Evolutionary conservation across 1,284 basidiomycete genomes (phyloP).

Genomic region (Veloporphyrellus conicus): DNA sequence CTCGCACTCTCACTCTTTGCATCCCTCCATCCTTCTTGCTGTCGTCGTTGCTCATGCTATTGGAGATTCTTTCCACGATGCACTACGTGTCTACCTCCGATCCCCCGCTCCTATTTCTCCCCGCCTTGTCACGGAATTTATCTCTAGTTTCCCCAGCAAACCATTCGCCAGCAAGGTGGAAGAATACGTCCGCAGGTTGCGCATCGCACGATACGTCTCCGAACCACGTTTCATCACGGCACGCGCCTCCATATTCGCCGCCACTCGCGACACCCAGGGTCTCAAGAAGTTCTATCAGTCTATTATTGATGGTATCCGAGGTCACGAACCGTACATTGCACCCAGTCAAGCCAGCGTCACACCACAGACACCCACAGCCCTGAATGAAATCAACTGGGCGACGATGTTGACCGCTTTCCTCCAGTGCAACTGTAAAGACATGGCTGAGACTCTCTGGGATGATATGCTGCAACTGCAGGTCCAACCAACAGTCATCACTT

Average conservation of each 20-base stretch:
- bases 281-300: constrained; percentile 47
- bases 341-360: constrained; percentile 36
- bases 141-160: constrained; percentile 36
- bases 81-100: constrained; percentile 43
- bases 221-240: constrained; percentile 47
- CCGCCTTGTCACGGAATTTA: constrained; percentile 35
- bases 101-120: constrained; percentile 38
- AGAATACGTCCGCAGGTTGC: constrained; percentile 45
- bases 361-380: constrained; percentile 39
- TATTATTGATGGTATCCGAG: constrained; percentile 49
- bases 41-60: constrained; percentile 58
- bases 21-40: constrained; percentile 44
- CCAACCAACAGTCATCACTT: constrained; percentile 47
- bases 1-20: constrained; percentile 8
- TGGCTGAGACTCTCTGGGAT: constrained; percentile 60
- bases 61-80: constrained; percentile 48
- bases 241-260: constrained; percentile 46
- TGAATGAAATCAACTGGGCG: constrained; percentile 57
- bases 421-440: constrained; percentile 46
- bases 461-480: constrained; percentile 52
- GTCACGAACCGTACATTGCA: constrained; percentile 45
- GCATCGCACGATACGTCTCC: constrained; percentile 48
- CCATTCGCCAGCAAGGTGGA: constrained; percentile 38
- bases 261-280: constrained; percentile 25
- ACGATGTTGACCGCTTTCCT: constrained; percentile 61